phyloP scores from a whole-genome alignment of 2,329 filamentous ascomycete genomes.

The Cryphonectria japonica region DNA sequence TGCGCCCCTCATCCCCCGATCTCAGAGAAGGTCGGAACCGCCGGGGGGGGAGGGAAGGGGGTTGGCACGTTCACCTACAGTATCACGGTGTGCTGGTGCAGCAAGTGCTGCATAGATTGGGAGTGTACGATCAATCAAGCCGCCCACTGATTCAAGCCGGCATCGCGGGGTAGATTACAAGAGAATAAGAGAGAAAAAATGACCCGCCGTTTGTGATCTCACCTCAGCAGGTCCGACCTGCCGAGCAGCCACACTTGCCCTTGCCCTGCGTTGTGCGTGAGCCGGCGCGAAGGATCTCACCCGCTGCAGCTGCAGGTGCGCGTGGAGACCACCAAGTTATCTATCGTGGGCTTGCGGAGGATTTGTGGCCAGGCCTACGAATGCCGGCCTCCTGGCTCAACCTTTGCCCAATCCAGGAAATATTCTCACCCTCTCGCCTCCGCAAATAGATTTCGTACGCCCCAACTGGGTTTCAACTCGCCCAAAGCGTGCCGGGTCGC shows the following conservation, averaged over 20 bases:
- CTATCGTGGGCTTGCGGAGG: not conserved
- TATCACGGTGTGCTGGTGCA: not conserved
- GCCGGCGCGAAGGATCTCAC: constrained; percentile 1
- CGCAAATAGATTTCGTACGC: not conserved
- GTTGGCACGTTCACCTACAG: not conserved
- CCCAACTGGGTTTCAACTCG: not conserved
- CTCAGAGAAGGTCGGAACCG: no score
- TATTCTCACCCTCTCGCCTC: constrained; percentile 1
- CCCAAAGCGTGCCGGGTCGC: not conserved
- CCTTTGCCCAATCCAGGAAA: not conserved
- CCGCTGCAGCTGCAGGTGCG: not conserved
- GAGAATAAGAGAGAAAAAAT: not conserved
- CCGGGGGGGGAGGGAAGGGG: not conserved
- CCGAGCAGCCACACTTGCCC: not conserved
- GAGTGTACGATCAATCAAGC: not conserved
- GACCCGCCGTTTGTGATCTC: constrained; percentile 2
- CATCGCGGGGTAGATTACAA: not conserved
- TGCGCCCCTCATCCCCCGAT: not conserved
- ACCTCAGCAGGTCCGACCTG: not conserved
- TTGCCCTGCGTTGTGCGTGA: not conserved
- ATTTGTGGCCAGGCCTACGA: not conserved
- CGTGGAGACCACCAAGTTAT: no score
- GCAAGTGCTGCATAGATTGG: not conserved
- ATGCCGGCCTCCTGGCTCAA: not conserved
- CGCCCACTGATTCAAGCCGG: not conserved